Evolutionary conservation across 1,284 basidiomycete species (phyloP).

Genomic region (Serendipita sp.): DNA sequence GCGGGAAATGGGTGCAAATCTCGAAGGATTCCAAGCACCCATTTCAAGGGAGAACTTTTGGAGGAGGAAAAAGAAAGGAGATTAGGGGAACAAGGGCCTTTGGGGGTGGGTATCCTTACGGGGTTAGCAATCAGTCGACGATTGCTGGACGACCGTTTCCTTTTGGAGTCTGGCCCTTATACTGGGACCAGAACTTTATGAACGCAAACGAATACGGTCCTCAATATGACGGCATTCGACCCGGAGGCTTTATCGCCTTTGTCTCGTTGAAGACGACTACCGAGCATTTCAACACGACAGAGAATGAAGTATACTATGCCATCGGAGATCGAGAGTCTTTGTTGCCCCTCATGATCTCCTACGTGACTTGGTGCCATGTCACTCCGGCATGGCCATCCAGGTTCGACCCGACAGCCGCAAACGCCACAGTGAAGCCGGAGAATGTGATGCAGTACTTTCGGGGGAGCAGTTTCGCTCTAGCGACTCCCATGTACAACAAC

Average conservation of each 20-base stretch:
- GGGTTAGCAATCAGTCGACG: constrained; percentile 9
- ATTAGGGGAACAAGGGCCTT: constrained; percentile 15
- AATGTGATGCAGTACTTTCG: constrained; percentile 19
- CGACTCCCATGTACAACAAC: constrained; percentile 18
- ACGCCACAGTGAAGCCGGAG: background rate
- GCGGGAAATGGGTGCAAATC: background rate
- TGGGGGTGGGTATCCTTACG: constrained; percentile 17
- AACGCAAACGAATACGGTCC: background rate
- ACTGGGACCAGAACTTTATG: constrained; percentile 3
- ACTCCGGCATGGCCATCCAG: background rate
- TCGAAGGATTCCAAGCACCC: background rate
- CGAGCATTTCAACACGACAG: background rate
- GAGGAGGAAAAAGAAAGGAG: background rate
- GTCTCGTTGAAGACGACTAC: background rate
- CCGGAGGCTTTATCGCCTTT: background rate
- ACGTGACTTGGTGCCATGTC: background rate
- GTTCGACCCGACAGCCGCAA: background rate
- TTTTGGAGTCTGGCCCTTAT: constrained; percentile 18
- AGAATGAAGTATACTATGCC: background rate
- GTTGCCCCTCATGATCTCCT: background rate
- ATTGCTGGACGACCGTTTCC: constrained; percentile 15
- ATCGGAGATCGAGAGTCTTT: background rate
- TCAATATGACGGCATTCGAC: background rate
- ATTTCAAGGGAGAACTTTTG: background rate
- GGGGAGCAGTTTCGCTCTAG: constrained; percentile 17